Evolutionary conservation across 192 early-diverging fungal species (phyloP), one percentile per base, ranked within the genome.

Genomic region (Chytriomyces sp.): DNA sequence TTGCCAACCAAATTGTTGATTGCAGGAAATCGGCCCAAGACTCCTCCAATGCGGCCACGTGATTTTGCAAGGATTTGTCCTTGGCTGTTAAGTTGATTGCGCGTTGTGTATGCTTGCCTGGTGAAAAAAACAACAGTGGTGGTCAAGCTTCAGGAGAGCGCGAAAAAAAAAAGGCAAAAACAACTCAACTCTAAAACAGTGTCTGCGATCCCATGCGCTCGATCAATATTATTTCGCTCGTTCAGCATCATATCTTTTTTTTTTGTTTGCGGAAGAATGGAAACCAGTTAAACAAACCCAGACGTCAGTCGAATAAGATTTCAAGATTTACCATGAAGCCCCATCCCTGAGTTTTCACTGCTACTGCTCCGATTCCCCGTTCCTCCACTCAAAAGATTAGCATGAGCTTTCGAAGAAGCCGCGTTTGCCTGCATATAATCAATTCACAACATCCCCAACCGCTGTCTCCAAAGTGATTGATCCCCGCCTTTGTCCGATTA

Each of bases 171-270:
- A n/a, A n/a, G n/a, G n/a, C n/a, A n/a, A n/a, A n/a, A n/a, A n/a
- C n/a, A n/a, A n/a, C n/a, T n/a, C n/a, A n/a, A 93, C 91, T 94
- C 91, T 44, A 94, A 83, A 35, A 94, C 87, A 78, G 85, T 90
- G 76, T 94, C 93, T 7, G 91, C 91, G 83, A 94, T 86, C 16
- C 81, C 83, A 84, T 93, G 92, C 16, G 92, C 88, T 18, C 79
- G 81, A 46, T 94, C 93, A 64, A 94, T 92, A 69, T 86, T 69
- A 48, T 83, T 80, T 61, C 93, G 84, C 61, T 94, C 93, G 23
- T 83, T 89, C 53, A 94, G 75, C 67, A 93, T 82, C 64, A 91
- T 89, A 66, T 94, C 93, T 5, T 90, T 53, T 10, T 10, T 7
- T 43, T 67, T 70, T 20, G 87, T 75, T n/a, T n/a, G 65, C n/a